Evolutionary conservation across 257 asterid genomes (phyloP).

Genomic region (Lycium ferocissimum): DNA sequence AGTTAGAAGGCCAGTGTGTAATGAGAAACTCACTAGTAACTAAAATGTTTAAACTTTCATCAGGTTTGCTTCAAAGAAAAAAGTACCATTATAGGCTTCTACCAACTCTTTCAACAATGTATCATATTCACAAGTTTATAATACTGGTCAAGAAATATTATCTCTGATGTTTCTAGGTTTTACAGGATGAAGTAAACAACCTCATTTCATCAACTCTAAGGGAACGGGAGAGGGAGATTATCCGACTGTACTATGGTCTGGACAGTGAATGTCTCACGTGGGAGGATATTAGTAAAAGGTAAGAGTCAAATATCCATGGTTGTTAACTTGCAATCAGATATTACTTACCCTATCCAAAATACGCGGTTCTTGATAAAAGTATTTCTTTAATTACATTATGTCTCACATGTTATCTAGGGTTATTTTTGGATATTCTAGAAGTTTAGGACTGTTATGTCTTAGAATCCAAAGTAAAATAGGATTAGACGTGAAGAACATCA

Average conservation of each 20-base stretch:
- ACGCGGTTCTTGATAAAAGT: background rate
- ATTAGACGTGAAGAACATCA: background rate
- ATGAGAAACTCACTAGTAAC: conserved; percentile 22
- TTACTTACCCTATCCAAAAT: background rate
- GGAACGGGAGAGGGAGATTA: conserved; percentile 82
- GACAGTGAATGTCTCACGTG: conserved; percentile 90
- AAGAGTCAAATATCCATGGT: conserved; percentile 14
- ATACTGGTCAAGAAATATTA: conserved; percentile 2
- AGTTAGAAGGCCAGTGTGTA: background rate
- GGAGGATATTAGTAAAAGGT: conserved; percentile 98
- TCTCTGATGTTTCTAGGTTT: conserved; percentile 20
- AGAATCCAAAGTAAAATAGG: background rate
- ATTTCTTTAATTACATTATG: background rate
- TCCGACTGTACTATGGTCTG: conserved; percentile 86
- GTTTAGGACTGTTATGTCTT: background rate
- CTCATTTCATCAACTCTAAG: conserved; percentile 66
- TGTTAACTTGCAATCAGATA: background rate
- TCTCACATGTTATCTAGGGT: background rate
- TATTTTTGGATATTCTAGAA: background rate
- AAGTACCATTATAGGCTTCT: background rate
- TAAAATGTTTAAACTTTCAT: background rate
- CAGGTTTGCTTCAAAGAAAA: background rate
- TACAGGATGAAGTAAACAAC: conserved; percentile 85
- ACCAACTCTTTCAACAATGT: background rate
- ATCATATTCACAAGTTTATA: background rate